These are phyloP conservation scores for Geosmithia morbida DNA, from an alignment of 2,329 filamentous ascomycete species.

Conservation along the genomic window DNA sequence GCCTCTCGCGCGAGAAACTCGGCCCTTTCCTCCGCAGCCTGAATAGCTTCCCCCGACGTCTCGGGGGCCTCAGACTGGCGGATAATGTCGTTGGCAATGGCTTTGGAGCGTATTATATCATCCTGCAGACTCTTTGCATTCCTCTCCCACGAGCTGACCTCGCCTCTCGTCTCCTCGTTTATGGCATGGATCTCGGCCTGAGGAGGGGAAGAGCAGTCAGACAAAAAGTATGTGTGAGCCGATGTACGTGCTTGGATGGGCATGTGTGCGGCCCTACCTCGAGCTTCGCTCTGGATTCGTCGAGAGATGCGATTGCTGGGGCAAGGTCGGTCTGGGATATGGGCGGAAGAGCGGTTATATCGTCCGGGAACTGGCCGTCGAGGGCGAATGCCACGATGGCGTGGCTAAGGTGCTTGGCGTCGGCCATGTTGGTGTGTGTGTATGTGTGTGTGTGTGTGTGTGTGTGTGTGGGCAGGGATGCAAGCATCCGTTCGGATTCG, in stretches of 20 bases:
- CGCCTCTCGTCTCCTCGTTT: constrained; percentile 61
- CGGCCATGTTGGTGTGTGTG: constrained; percentile 15
- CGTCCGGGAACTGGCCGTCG: constrained; percentile 24
- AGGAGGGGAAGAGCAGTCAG: neutral
- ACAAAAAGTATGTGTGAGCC: neutral
- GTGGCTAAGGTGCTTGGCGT: constrained; percentile 18
- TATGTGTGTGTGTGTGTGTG: too few species aligned
- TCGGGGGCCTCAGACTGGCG: constrained; percentile 55
- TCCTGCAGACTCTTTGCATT: constrained; percentile 74
- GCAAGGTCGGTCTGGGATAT: constrained; percentile 21
- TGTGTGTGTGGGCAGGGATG: constrained; percentile 6
- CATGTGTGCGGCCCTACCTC: constrained; percentile 16
- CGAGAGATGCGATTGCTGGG: constrained; percentile 23
- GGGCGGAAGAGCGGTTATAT: constrained; percentile 19
- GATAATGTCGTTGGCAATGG: constrained; percentile 68
- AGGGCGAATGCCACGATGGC: constrained; percentile 25
- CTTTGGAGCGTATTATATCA: constrained; percentile 70
- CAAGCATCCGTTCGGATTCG: neutral
- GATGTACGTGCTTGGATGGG: neutral
- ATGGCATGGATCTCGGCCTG: constrained; percentile 55
- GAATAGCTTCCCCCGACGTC: constrained; percentile 34
- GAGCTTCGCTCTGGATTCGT: constrained; percentile 18
- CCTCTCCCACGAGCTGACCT: constrained; percentile 74
- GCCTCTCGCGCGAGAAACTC: constrained; percentile 43
- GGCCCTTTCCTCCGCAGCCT: constrained; percentile 37